Percentiles rank a stretch among this genome's conserved stretches.
These are phyloP conservation scores for Rhodamnia rubescens DNA, from an alignment of 345 rosid genomes.

Conservation along the genomic window DNA sequence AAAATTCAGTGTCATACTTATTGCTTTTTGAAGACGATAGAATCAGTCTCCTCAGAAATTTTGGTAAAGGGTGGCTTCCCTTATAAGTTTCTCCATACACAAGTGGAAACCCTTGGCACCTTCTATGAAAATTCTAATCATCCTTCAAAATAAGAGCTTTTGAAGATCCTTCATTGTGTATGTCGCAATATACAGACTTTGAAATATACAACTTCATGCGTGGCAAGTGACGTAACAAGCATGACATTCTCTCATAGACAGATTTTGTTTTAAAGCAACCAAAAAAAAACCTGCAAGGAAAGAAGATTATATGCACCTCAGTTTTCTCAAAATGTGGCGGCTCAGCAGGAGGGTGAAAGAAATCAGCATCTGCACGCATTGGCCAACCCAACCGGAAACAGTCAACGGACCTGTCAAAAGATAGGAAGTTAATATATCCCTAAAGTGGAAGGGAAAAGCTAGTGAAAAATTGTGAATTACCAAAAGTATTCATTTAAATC, in stretches of 20 bases:
- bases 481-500: slow-evolving; percentile 97
- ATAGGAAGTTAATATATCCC: not conserved
- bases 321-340: slow-evolving; percentile 28
- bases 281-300: not conserved
- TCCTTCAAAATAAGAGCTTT: not conserved
- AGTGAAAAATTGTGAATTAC: slow-evolving; percentile 20
- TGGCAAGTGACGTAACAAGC: not conserved
- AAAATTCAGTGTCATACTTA: not conserved
- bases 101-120: not conserved
- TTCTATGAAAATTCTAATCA: not conserved
- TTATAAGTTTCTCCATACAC: not conserved
- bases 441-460: not conserved
- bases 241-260: not conserved
- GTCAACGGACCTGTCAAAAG: slow-evolving; percentile 67
- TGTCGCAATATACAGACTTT: not conserved
- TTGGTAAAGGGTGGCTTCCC: not conserved
- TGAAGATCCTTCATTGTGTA: not conserved
- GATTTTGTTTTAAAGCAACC: not conserved
- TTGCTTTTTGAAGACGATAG: not conserved
- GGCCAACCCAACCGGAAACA: slow-evolving; percentile 99
- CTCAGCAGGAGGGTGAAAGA: slow-evolving; percentile 43
- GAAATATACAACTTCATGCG: not conserved
- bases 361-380: slow-evolving; percentile 95
- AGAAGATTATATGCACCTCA: slow-evolving; percentile 34
- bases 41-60: not conserved